Conservation (phyloP, 257 asterid genomes). For the Striga asiatica region DNA sequence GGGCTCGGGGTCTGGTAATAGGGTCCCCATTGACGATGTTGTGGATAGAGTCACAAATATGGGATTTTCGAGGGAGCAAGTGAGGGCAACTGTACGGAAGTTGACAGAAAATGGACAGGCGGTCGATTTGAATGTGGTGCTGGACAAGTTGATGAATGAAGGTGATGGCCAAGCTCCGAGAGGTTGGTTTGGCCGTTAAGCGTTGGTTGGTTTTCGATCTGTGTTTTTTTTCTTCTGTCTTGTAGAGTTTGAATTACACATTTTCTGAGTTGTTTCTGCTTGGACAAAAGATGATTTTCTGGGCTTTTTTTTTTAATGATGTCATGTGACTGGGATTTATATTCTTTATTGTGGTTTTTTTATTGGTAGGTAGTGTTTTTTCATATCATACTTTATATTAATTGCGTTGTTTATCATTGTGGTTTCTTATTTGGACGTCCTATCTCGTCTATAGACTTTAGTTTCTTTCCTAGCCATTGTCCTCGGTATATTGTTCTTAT, state of each 20-base stretch:
- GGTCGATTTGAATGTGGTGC: conserved; percentile 74
- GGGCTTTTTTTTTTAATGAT: conserved; percentile 13
- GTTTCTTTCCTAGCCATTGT: too few species aligned
- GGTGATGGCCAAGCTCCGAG: conserved; percentile 60
- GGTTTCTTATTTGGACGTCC: too few species aligned
- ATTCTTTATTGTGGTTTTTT: background rate
- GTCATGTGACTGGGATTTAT: conserved; percentile 15
- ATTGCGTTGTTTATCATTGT: background rate
- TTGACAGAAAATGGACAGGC: conserved; percentile 92
- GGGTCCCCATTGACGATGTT: conserved; percentile 86
- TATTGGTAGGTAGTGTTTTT: conserved; percentile 20
- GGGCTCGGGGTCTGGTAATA: conserved; percentile 48
- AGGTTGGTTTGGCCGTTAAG: conserved; percentile 73
- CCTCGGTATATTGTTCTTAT: too few species aligned
- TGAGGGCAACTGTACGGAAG: conserved; percentile 68
- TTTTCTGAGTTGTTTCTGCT: conserved; percentile 14
- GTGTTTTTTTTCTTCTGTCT: conserved; percentile 8
- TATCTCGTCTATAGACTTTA: too few species aligned
- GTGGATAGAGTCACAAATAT: conserved; percentile 83
- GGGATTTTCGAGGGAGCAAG: conserved; percentile 93
- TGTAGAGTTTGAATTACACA: conserved; percentile 27
- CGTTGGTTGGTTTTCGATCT: too few species aligned
- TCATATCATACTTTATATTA: background rate
- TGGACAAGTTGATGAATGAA: conserved; percentile 94
- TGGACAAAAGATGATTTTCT: conserved; percentile 5